These are phyloP conservation scores for Nothomitra cinnamomea DNA, from an alignment of 2,329 filamentous ascomycete genomes.

Conservation along the genomic window DNA sequence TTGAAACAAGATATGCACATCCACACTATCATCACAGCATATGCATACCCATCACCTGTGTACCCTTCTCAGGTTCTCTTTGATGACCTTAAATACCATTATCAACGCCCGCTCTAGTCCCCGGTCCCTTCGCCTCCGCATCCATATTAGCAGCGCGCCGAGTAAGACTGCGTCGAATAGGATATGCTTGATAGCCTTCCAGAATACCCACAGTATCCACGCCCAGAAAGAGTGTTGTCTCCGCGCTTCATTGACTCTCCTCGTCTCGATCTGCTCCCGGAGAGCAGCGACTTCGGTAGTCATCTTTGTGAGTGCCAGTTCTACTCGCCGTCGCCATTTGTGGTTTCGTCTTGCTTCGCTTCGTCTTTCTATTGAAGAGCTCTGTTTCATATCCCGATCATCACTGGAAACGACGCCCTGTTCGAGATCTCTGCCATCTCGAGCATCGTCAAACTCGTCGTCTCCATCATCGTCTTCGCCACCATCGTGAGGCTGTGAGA, in stretches of 20 bases:
- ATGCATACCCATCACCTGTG: constrained; percentile 5
- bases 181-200: constrained; percentile 55
- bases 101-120: constrained; percentile 59
- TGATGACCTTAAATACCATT: constrained; percentile 37
- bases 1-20: neutral
- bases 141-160: constrained; percentile 49
- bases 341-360: neutral
- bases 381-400: constrained; percentile 25
- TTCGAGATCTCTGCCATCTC: constrained; percentile 17
- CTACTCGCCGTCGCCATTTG: constrained; percentile 64
- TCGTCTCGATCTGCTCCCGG: constrained; percentile 72
- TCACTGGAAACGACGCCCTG: constrained; percentile 17
- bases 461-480: constrained; percentile 30
- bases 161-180: constrained; percentile 53
- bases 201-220: constrained; percentile 56
- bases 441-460: constrained; percentile 22
- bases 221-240: constrained; percentile 35
- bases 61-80: constrained; percentile 42
- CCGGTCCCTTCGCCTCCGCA: constrained; percentile 53
- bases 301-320: constrained; percentile 72
- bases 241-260: constrained; percentile 45
- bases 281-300: constrained; percentile 85
- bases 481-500: constrained; percentile 27
- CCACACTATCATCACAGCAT: neutral
- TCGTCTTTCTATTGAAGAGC: neutral